A percentile compares a stretch with the other conserved stretches of the same genome.
phyloP scores from a whole-genome alignment of 2,329 filamentous ascomycete genomes.

The Clarireedia homoeocarpa region DNA sequence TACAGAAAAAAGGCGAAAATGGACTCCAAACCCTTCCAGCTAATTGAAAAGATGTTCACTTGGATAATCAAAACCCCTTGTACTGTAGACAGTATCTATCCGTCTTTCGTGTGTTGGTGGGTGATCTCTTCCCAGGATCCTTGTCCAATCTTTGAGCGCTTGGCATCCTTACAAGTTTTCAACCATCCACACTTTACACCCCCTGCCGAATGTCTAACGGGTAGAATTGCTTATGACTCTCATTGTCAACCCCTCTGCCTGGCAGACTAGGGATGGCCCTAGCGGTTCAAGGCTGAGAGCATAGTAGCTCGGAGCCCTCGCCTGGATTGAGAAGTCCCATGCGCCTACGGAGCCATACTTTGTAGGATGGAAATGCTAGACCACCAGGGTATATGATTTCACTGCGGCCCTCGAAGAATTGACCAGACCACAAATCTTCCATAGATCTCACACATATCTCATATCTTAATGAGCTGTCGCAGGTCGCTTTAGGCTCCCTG shows the following conservation, averaged over 20 bases:
- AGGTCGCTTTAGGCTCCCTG: too few relatives aligned
- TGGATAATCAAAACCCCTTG: too few relatives aligned
- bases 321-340: slow-evolving; percentile 14
- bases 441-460: background rate
- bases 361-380: slow-evolving; percentile 9
- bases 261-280: slow-evolving; percentile 10
- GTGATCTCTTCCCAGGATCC: background rate
- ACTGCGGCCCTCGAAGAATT: slow-evolving; percentile 10
- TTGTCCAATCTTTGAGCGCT: slow-evolving; percentile 4
- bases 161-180: slow-evolving; percentile 1
- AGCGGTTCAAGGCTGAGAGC: slow-evolving; percentile 22
- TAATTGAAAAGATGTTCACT: too few relatives aligned
- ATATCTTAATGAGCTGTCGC: background rate
- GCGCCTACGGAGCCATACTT: slow-evolving; percentile 2
- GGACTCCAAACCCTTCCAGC: too few relatives aligned
- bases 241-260: background rate
- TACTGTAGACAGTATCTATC: too few relatives aligned
- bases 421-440: slow-evolving; percentile 9
- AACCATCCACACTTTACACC: background rate
- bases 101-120: too few relatives aligned
- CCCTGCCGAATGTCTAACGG: background rate
- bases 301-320: slow-evolving; percentile 9
- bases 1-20: too few relatives aligned
- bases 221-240: background rate
- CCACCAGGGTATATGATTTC: slow-evolving; percentile 24